Base-by-base conservation (phyloP, 2,329 filamentous ascomycete genomes). In the Neurospora crassa region DNA sequence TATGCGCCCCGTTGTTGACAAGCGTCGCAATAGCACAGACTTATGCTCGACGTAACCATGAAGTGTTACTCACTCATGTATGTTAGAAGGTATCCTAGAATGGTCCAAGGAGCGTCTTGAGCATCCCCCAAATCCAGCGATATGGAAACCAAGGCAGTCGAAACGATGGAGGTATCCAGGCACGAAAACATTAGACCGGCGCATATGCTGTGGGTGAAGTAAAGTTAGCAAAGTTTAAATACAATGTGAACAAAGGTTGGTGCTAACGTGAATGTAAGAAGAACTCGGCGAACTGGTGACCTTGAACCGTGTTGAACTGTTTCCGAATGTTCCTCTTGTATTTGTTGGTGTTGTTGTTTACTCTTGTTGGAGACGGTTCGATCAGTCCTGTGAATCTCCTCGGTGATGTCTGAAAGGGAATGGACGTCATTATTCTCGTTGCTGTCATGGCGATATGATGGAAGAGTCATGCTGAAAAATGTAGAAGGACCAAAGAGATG, bases 121-220 rank as follows among this genome's bases (percentile, higher is more conserved):
- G 85, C 86, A 74, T 88, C 83, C 10, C 82, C 75, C 18, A 88
- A 79, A 68, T 87, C 84, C 47, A 83, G 79, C 3, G 86, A 87
- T 70, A 89, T 87, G 24, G 84, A 84, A n/a, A 88, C 82, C 0
- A 89, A 80, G 2, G 87, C 87, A 0, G 87, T 88, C 16, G 86
- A 87, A 18, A 88, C 84, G 70, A 89, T 88, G 0, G 86, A 87
- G 1, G 85, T 86, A 72, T 89, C 87, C 47, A 88, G 80, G 37
- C 84, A 87, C 4, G 87, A 87, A 74, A 89, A 86, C 18, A 89
- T 81, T 2, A 89, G 81, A 3, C 87, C 86, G 2, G 84, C 74
- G 11, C 88, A 81, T 68, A 87, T 80, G 63, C 85, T 87, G 69
- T 24, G 3, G 11, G 53, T 24, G n/a, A 53, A n/a, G 34, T 68